These are phyloP conservation scores for Spizellomyces sp. DNA, from an alignment of 192 early-diverging fungal genomes.

Conservation along the genomic window DNA sequence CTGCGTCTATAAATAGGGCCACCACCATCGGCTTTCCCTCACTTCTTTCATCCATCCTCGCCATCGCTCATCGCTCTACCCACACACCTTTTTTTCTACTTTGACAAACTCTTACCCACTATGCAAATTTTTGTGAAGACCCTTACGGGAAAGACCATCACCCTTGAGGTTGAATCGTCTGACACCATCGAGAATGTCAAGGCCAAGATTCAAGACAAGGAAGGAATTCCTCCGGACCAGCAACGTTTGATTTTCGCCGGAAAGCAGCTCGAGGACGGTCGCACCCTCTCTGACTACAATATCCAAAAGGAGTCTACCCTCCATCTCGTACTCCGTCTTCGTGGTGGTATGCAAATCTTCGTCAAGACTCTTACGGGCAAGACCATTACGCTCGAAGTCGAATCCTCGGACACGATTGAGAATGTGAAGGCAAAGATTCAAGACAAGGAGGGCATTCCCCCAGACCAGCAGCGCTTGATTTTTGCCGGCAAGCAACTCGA, in stretches of 20 bases:
- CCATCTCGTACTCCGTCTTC: slow-evolving; percentile 66
- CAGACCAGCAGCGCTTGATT: slow-evolving; percentile 80
- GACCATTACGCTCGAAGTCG: slow-evolving; percentile 77
- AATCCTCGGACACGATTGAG: slow-evolving; percentile 79
- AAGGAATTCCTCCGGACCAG: slow-evolving; percentile 79
- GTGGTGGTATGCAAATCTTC: slow-evolving; percentile 71
- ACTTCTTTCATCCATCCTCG: no score
- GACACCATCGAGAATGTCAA: slow-evolving; percentile 79
- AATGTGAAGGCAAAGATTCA: slow-evolving; percentile 68
- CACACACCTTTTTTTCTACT: no score
- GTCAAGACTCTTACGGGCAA: slow-evolving; percentile 92
- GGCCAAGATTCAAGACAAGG: slow-evolving; percentile 54
- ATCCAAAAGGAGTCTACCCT: slow-evolving; percentile 73
- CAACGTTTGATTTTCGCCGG: slow-evolving; percentile 82
- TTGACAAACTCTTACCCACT: slow-evolving; percentile 6
- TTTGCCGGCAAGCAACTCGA: slow-evolving; percentile 83
- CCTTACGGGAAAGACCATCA: slow-evolving; percentile 92
- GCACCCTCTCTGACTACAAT: slow-evolving; percentile 58
- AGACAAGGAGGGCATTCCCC: slow-evolving; percentile 66
- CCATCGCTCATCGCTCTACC: no score
- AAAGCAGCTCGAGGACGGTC: slow-evolving; percentile 79
- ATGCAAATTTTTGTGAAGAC: slow-evolving; percentile 88
- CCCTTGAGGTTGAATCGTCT: slow-evolving; percentile 64
- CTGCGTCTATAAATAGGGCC: no score
- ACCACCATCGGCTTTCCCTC: no score